phyloP scores from a whole-genome alignment of 208 protist genomes.

The Chromosphaera perkinsii region DNA sequence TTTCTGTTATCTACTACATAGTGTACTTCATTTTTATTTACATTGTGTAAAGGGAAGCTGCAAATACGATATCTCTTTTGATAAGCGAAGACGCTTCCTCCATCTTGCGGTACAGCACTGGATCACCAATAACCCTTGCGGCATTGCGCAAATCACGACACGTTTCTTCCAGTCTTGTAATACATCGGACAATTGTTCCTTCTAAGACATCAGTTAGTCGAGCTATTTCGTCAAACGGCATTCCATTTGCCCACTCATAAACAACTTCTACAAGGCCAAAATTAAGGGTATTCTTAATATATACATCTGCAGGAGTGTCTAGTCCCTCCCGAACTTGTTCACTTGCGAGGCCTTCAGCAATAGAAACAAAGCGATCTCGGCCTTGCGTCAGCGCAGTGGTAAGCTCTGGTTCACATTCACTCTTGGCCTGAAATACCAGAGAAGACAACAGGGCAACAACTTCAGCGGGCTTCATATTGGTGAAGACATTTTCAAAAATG shows the following conservation, averaged over 20 bases:
- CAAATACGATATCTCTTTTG: slow-evolving; percentile 68
- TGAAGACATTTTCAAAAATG: slow-evolving; percentile 67
- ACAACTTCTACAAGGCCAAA: slow-evolving; percentile 64
- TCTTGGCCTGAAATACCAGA: slow-evolving; percentile 58
- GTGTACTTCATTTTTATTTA: too few relatives aligned
- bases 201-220: slow-evolving; percentile 61
- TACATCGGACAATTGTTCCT: slow-evolving; percentile 59
- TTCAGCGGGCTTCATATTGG: slow-evolving; percentile 45
- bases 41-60: slow-evolving; percentile 55
- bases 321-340: slow-evolving; percentile 21
- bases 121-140: slow-evolving; percentile 65
- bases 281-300: slow-evolving; percentile 36
- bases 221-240: slow-evolving; percentile 49
- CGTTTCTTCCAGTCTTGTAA: slow-evolving; percentile 56
- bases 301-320: neutral
- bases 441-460: slow-evolving; percentile 46
- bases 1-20: too few relatives aligned
- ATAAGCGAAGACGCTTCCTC: slow-evolving; percentile 41
- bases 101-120: slow-evolving; percentile 55
- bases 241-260: slow-evolving; percentile 72
- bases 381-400: slow-evolving; percentile 11
- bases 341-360: slow-evolving; percentile 6
- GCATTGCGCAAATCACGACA: slow-evolving; percentile 62
- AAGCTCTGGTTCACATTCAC: slow-evolving; percentile 29
- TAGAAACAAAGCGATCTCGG: slow-evolving; percentile 1